Percentiles rank a stretch among this genome's conserved stretches.
Conservation (phyloP, 108 stramenopile species). For the Skeletonema costatum region DNA sequence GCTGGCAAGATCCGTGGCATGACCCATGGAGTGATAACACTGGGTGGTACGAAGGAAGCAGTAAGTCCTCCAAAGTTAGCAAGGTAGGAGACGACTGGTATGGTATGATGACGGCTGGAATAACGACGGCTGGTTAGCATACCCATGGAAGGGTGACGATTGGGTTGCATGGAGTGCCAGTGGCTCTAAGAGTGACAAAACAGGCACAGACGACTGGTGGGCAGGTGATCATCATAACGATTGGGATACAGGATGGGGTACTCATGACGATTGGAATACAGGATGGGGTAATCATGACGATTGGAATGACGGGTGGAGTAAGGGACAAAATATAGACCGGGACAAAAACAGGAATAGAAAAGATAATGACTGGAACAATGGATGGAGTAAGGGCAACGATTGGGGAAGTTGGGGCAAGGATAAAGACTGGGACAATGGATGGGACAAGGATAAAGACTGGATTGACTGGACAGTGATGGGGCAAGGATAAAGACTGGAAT, state of each 20-base stretch:
- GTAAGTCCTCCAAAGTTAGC: background rate
- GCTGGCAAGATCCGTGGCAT: background rate
- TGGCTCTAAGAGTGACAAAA: background rate
- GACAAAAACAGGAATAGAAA: too few relatives aligned
- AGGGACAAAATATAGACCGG: background rate
- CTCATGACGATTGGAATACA: background rate
- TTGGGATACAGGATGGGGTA: background rate
- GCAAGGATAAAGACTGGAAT: background rate
- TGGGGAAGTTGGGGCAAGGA: background rate
- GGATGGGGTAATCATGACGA: background rate
- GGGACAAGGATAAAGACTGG: background rate
- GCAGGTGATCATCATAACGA: background rate
- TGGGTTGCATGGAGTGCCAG: background rate
- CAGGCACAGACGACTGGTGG: background rate
- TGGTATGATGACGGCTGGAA: background rate
- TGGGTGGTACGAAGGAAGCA: background rate
- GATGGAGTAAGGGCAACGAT: background rate
- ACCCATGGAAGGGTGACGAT: background rate
- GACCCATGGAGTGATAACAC: background rate
- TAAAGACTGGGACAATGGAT: background rate
- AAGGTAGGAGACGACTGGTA: background rate
- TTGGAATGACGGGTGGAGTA: background rate
- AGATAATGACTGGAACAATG: too few relatives aligned
- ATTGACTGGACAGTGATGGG: background rate
- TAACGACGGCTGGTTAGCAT: too few relatives aligned